Conservation (phyloP, 225 moss, liverwort and hornwort genomes). For the Sphagnum tenellum region DNA sequence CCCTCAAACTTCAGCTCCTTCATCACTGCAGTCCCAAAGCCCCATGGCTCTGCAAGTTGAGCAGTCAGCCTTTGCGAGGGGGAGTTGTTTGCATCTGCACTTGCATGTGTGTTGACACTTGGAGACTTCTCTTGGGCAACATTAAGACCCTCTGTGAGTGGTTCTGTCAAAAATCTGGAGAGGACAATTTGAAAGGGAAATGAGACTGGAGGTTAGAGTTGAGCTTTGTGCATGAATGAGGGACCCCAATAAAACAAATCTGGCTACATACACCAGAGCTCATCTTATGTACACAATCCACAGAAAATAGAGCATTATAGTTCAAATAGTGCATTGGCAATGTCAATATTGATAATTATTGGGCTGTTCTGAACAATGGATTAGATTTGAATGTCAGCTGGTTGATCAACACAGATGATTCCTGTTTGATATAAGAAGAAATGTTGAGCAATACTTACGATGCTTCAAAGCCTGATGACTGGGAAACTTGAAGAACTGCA, state of each 20-base stretch:
- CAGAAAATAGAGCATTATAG: no score
- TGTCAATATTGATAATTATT: no score
- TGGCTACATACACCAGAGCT: no score
- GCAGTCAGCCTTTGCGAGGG: constrained; percentile 9
- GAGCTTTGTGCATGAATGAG: no score
- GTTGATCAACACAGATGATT: no score
- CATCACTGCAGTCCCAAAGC: constrained; percentile 38
- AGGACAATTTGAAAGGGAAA: not conserved
- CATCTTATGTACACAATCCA: no score
- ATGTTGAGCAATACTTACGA: constrained; percentile 29
- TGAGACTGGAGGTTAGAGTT: no score
- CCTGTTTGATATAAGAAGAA: not conserved
- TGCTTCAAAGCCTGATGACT: constrained; percentile 62
- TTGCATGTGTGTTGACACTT: constrained; percentile 1
- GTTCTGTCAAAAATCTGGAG: constrained; percentile 64
- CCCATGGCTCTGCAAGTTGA: constrained; percentile 18
- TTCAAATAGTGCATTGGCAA: no score
- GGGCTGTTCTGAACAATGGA: no score
- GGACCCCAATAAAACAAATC: no score
- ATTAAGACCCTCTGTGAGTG: constrained; percentile 70
- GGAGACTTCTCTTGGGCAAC: constrained; percentile 35
- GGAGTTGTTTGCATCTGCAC: constrained; percentile 15
- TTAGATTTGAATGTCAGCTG: no score
- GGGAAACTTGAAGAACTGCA: constrained; percentile 69
- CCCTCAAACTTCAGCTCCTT: constrained; percentile 59